Percentiles rank a stretch among this genome's conserved stretches.
phyloP scores from a whole-genome alignment of 202 grass and related monocot species.

The Schoenoplectus triqueter region DNA sequence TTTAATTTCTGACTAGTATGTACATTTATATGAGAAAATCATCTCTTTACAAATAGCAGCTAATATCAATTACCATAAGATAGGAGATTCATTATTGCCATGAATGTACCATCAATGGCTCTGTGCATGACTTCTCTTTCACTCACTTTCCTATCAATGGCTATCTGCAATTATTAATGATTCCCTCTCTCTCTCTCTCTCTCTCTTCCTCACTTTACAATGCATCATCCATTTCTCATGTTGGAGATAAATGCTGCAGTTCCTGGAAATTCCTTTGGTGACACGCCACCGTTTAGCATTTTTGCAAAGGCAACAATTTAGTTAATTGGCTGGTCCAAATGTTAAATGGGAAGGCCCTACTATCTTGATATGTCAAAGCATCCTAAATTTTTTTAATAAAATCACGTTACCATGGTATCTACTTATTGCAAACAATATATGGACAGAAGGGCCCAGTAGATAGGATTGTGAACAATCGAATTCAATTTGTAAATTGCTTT shows the following conservation, averaged over 20 bases:
- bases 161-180: constrained; percentile 20
- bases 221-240: constrained; percentile 36
- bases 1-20: background rate
- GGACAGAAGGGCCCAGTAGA: background rate
- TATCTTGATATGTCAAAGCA: background rate
- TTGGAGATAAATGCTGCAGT: constrained; percentile 25
- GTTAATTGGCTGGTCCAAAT: background rate
- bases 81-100: constrained; percentile 23
- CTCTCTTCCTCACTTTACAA: constrained; percentile 5
- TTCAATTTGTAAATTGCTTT: background rate
- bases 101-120: constrained; percentile 33
- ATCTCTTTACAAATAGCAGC: background rate
- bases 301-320: background rate
- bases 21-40: background rate
- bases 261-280: constrained; percentile 28
- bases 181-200: background rate
- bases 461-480: background rate
- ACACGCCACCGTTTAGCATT: constrained; percentile 23
- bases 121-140: constrained; percentile 13
- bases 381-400: background rate
- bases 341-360: background rate
- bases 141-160: constrained; percentile 29
- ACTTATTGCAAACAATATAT: background rate
- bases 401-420: background rate
- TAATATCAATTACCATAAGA: background rate